These are phyloP conservation scores for Ustilago bromivora DNA, from an alignment of 1,284 basidiomycete genomes.

Conservation along the genomic window DNA sequence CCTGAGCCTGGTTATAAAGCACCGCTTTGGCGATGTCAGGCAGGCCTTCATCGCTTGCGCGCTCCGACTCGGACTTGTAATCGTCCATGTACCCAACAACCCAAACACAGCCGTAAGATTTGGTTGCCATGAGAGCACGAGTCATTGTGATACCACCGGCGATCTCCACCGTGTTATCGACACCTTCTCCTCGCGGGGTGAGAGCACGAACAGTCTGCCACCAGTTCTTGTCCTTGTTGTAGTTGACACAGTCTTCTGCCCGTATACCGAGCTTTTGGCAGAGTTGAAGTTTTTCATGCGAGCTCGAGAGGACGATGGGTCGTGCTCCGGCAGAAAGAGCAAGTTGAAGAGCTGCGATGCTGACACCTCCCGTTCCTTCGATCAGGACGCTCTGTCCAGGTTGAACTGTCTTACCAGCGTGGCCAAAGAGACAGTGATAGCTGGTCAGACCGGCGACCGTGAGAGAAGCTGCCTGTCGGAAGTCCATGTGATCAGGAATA, in stretches of 20 bases:
- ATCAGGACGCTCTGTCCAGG: slow-evolving; percentile 41
- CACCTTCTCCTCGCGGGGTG: slow-evolving; percentile 28
- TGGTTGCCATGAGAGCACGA: slow-evolving; percentile 29
- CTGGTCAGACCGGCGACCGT: slow-evolving; percentile 40
- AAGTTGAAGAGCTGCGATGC: slow-evolving; percentile 41
- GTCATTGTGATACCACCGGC: slow-evolving; percentile 42
- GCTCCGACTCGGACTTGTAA: slow-evolving; percentile 25
- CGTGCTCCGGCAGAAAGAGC: slow-evolving; percentile 36
- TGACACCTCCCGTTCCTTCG: slow-evolving; percentile 49
- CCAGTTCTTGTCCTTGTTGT: slow-evolving; percentile 30
- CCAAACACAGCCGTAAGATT: slow-evolving; percentile 34
- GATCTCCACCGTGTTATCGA: slow-evolving; percentile 49
- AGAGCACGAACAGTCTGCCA: slow-evolving; percentile 18
- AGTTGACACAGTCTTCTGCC: slow-evolving; percentile 41
- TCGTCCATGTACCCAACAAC: slow-evolving; percentile 53
- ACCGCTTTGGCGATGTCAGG: slow-evolving; percentile 37
- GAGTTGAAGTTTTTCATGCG: slow-evolving; percentile 33
- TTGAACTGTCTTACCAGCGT: slow-evolving; percentile 23
- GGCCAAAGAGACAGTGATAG: slow-evolving; percentile 47
- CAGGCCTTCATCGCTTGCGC: not conserved
- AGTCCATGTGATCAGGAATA: slow-evolving; percentile 38
- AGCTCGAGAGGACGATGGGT: slow-evolving; percentile 49
- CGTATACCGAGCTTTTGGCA: slow-evolving; percentile 30
- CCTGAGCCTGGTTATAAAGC: slow-evolving; percentile 34
- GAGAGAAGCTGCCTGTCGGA: slow-evolving; percentile 32